A percentile compares a stretch with the other conserved stretches of the same genome.
Conservation (phyloP, 2,329 filamentous ascomycete genomes). For the Alternaria gansuensis region DNA sequence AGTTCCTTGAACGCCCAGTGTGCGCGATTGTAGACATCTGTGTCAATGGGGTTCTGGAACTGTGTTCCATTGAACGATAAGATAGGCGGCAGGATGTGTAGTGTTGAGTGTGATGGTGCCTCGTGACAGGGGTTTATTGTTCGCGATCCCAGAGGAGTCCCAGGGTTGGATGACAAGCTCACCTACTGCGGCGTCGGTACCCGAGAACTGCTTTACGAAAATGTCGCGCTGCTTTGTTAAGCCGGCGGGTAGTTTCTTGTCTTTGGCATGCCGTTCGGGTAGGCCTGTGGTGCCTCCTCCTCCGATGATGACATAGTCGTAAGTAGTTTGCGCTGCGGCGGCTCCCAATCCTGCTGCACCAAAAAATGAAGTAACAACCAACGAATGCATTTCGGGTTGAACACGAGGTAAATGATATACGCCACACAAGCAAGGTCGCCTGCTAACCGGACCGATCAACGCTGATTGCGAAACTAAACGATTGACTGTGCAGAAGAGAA, state of each 20-base stretch:
- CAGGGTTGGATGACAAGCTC: conserved; percentile 32
- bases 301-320: conserved; percentile 41
- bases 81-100: conserved; percentile 36
- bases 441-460: neutral
- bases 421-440: neutral
- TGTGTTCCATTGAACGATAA: conserved; percentile 43
- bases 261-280: conserved; percentile 19
- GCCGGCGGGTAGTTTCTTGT: conserved; percentile 9
- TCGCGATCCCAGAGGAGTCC: conserved; percentile 14
- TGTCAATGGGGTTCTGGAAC: conserved; percentile 48
- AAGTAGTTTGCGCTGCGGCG: conserved; percentile 12
- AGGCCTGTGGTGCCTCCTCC: conserved; percentile 37
- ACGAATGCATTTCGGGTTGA: conserved; percentile 1
- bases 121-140: conserved; percentile 31
- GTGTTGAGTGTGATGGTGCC: conserved; percentile 47
- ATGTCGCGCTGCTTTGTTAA: conserved; percentile 21
- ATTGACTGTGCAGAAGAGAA: neutral
- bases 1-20: conserved; percentile 43
- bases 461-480: neutral
- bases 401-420: neutral
- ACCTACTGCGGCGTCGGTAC: conserved; percentile 31
- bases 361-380: conserved; percentile 5
- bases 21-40: conserved; percentile 45
- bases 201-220: conserved; percentile 6
- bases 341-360: neutral